Base-by-base conservation (phyloP, 768 basidiomycete genomes). In the Collybia sp. region DNA sequence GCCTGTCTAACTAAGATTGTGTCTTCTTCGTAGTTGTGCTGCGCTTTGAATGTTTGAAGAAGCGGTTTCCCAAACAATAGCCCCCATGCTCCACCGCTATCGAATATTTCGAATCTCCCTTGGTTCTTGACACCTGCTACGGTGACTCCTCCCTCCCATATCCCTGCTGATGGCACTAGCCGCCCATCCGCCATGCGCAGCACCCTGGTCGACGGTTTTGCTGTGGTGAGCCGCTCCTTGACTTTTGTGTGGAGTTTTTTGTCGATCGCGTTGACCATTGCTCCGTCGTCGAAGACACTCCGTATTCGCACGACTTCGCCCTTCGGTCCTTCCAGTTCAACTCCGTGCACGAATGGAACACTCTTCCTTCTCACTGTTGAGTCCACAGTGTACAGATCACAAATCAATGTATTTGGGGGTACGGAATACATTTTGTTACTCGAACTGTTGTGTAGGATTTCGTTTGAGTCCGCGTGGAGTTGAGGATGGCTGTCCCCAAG, bases 181-280 rank as follows among this genome's bases (percentile, higher is more conserved):
- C 30, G 19, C 1, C 54, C 52, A 25, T 56, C 39, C 16, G 55
- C 55, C 55, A 56, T 56, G n/a, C 50, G 53, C 1, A 54, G 34
- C 12, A 45, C 32, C 10, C 42, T 43, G n/a, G 18, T 6, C 13
- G 49, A 42, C 25, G 25, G 15, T 1, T 8, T 10, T 10, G 6
- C 4, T 37, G n/a, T 10, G 3, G 13, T 10, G 10, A 37, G 35
- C 17, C 35, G 13, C 4, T 37, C n/a, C 10, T 18, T 13, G 4
- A 37, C 35, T 18, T 33, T 12, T 13, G 42, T 12, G 34, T 44
- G 52, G 5, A 46, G 6, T 12, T 10, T 36, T 15, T 51, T 8
- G 25, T 25, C 25, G 8, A 25, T 25, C 4, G 25, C 25, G 8
- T 25, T 25, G 25, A 25, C 25, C 53, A 55, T 52, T 0, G 52